Evolutionary conservation across 495 filamentous ascomycete species (phyloP), one percentile per base, ranked within the genome.

Genomic region (Aspergillus leporis): DNA sequence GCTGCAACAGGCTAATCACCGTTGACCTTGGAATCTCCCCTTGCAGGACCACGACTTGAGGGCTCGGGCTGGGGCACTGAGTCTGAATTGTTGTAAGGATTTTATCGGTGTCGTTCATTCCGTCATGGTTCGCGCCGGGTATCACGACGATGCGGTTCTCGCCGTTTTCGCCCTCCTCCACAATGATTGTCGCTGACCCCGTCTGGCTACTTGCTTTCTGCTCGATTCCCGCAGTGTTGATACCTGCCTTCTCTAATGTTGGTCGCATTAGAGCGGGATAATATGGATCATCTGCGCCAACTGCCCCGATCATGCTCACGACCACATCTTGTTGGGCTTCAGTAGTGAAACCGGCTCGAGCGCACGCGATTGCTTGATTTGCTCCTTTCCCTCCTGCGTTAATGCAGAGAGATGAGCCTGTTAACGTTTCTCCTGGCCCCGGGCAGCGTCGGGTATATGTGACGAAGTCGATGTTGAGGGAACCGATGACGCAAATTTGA

Each of bases 381-480:
- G 41, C 41, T 10, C 41, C 41, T 45, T 45, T 45, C 3, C 41
- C 41, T 7, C 41, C 41, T 45, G 41, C 41, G 9, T 45, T 19
- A 4, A 45, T 21, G 41, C 5, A 45, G 3, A 45, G 14, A 9
- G 41, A 45, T 12, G 41, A 45, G 6, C 41, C 41, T 18, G 41
- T 45, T 21, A 45, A 9, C 4, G 41, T 45, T 19, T 45, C 41
- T 5, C 41, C 41, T 14, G 41, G 6, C 16, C 41, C 41, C 3
- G 41, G 41, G 14, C 41, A 45, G n/a, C 41, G 41, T 2, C n/a
- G 18, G 41, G 41, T 19, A 19, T 45, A 45, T 18, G 41, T 21
- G n/a, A 45, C 41, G 18, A 45, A 45, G 41, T 45, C 41, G 41
- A 45, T 7, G 14, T 45, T 45, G n/a, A 45, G 41, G 41, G 41